Base-by-base conservation (phyloP, 1,284 basidiomycete genomes). In the Sanghuangporus sanghuang region DNA sequence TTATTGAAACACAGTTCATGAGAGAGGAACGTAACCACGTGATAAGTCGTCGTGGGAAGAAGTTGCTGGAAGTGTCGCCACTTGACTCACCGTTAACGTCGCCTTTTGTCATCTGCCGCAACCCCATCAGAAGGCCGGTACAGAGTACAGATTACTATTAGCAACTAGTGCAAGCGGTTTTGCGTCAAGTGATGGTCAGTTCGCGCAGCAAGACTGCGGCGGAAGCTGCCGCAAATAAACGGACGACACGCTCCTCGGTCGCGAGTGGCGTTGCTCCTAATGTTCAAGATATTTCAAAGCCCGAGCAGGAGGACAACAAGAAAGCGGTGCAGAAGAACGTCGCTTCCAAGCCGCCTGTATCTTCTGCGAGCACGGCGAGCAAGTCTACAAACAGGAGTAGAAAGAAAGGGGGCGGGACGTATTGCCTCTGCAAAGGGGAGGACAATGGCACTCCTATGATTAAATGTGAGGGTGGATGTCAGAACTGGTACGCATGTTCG, bases 401-500 rank as follows among this genome's bases (percentile, higher is more conserved):
- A 27, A 46, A 40, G 14, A 42, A 42, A 23, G 61, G 52, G 18
- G 55, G 49, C 63, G 64, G 78, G 57, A 69, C 74, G 44, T 81
- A 82, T 68, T 90, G 89, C 75, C 73, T 79, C 2, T 91, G 89
- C 72, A 78, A 77, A 40, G 79, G 79, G 64, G 78, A 81, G 36
- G 87, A 93, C 71, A 88, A 92, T 76, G 89, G 89, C 60, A 82
- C 86, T 12, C 90, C 92, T 16, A 93, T 94, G 92, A 86, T 94
- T 54, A 78, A 78, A 57, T 94, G 92, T 71, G 65, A 66, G 23
- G 80, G 82, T 23, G 78, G 79, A 59, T 94, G 92, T 73, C 78
- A 79, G 49, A 85, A 88, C 64, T 93, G 92, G 92, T 93, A 70
- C 69, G 85, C 76, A 11, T 8, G 14, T 27, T 6, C n/a, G 35